A percentile compares a stretch with the other conserved stretches of the same genome.
Evolutionary conservation across 2,329 filamentous ascomycete species (phyloP).

Genomic region (Aspergillus pseudonomiae): DNA sequence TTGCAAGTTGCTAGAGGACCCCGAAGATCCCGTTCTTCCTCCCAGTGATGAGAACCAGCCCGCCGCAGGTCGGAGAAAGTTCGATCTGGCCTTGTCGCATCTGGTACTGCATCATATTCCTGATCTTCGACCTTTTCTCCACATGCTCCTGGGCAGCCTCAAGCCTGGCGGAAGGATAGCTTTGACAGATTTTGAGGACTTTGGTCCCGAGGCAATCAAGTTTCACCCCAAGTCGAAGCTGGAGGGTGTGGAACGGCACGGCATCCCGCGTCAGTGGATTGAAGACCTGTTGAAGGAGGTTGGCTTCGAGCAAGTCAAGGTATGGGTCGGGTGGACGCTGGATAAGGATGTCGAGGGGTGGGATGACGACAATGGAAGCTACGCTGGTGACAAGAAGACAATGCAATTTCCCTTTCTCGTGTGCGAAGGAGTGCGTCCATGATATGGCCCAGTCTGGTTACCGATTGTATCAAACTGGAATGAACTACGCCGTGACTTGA

Average conservation of each 20-base stretch:
- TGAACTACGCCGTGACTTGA: neutral
- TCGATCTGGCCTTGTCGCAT: constrained; percentile 57
- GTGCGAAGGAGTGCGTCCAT: constrained; percentile 35
- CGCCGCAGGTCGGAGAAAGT: constrained; percentile 40
- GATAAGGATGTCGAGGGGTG: constrained; percentile 55
- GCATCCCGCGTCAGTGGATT: constrained; percentile 49
- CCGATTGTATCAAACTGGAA: neutral
- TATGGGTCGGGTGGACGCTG: constrained; percentile 54
- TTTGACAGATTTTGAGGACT: constrained; percentile 62
- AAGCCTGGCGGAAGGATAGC: constrained; percentile 53
- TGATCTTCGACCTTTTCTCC: constrained; percentile 47
- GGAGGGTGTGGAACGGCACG: constrained; percentile 59
- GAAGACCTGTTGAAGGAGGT: constrained; percentile 48
- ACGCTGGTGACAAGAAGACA: constrained; percentile 23
- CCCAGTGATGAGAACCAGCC: constrained; percentile 33
- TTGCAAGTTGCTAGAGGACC: constrained; percentile 52
- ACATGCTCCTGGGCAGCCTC: constrained; percentile 52
- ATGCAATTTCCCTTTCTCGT: constrained; percentile 49
- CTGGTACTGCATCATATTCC: constrained; percentile 61
- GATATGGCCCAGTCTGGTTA: neutral
- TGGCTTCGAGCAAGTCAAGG: constrained; percentile 54
- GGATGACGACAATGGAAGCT: constrained; percentile 38
- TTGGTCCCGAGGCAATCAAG: constrained; percentile 53
- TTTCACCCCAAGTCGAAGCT: constrained; percentile 59
- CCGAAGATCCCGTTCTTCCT: constrained; percentile 51